Percentiles rank a stretch among this genome's conserved stretches.
Evolutionary conservation across 257 asterid genomes (phyloP).

Genomic region (Linderniella brevidens): DNA sequence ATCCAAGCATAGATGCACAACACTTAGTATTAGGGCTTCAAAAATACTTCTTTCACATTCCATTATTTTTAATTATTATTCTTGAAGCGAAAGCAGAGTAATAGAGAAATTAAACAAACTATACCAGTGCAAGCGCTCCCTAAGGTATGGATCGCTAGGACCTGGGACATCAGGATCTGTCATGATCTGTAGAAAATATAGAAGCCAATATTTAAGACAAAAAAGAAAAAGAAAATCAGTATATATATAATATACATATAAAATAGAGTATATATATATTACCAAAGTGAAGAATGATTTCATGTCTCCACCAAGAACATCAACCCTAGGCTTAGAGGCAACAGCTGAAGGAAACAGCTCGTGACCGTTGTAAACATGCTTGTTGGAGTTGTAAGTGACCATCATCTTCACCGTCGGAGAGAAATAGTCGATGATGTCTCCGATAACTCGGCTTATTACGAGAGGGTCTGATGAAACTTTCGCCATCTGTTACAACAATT

Average conservation of each 20-base stretch:
- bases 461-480: constrained; percentile 37
- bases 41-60: too few species aligned
- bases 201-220: background rate
- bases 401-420: constrained; percentile 33
- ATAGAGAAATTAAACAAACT: background rate
- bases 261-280: background rate
- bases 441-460: constrained; percentile 53
- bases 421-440: constrained; percentile 68
- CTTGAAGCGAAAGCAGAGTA: too few species aligned
- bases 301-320: constrained; percentile 66
- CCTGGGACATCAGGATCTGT: constrained; percentile 71
- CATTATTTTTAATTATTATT: too few species aligned
- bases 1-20: background rate
- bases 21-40: background rate
- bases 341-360: constrained; percentile 61
- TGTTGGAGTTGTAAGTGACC: constrained; percentile 44
- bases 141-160: constrained; percentile 63
- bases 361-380: constrained; percentile 65
- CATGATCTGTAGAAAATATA: constrained; percentile 29
- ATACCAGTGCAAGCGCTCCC: constrained; percentile 62
- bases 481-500: too few species aligned
- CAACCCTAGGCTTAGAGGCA: constrained; percentile 47
- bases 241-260: background rate
- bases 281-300: constrained; percentile 81
- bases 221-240: background rate